Base-by-base conservation (phyloP, 495 filamentous ascomycete species). In the Tuber brumale region DNA sequence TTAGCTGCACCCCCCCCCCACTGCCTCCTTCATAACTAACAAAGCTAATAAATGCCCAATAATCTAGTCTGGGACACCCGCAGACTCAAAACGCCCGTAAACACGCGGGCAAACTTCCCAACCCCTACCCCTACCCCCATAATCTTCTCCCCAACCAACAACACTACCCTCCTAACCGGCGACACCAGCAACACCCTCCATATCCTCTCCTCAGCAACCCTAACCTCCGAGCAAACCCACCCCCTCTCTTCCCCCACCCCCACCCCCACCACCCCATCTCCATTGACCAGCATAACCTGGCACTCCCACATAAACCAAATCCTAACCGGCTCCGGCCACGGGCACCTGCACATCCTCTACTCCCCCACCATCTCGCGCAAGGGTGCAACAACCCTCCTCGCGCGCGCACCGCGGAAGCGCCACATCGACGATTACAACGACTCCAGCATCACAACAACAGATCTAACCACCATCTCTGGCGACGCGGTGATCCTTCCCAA, bases 301-400 rank as follows among this genome's bases (percentile, higher is more conserved):
- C 95, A 97, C 81, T 86, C 92, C 37, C 96, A 93, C 83, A 89
- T 99, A 74, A 98, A 99, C 82, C 95, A 99, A 83, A 97, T 99
- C 77, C 84, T 98, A 76, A 97, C 94, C 3, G 94, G 94, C 74
- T 97, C 95, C 61, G 92, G 93, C 57, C 95, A 97, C 81, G 90
- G 91, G 71, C 92, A 95, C 84, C 92, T 92, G 7, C 94, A 94
- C 82, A 88, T 97, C 44, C 90, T 99, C 74, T 99, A 94, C 86
- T 95, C 92, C 83, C 95, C 96, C 27, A 89, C 85, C 42, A 90
- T 89, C 74, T 99, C 95, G 6, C 87, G 84, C 10, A 90, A 89
- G 81, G 95, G 95, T 70, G 95, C 93, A 0, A 89, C 91, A n/a
- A 88, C 92, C 72, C 91, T 97, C 76, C 94, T 99, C 92, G 92